Evolutionary conservation across 148 eudicot species (phyloP).

Genomic region (Rhododendron henanense): DNA sequence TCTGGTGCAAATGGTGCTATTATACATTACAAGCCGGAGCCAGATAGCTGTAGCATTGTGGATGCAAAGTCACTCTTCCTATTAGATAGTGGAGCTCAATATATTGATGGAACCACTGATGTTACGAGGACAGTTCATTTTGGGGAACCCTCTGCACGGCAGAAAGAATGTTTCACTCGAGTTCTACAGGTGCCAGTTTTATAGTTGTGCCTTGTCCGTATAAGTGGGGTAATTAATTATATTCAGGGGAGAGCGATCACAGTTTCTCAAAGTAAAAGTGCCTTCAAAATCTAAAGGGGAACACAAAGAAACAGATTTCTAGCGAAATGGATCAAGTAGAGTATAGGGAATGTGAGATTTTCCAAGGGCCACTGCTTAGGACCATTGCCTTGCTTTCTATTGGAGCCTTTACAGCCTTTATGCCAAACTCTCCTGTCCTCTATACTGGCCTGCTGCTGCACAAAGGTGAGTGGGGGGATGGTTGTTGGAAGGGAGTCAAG

Average conservation of each 20-base stretch:
- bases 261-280: neutral
- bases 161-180: conserved; percentile 91
- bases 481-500: neutral
- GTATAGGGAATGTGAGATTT: neutral
- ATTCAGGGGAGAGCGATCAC: neutral
- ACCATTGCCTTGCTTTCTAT: neutral
- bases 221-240: neutral
- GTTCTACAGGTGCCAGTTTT: conserved; percentile 73
- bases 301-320: neutral
- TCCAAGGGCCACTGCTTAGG: neutral
- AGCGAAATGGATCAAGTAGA: neutral
- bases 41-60: conserved; percentile 71
- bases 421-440: neutral
- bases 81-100: conserved; percentile 96
- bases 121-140: conserved; percentile 96
- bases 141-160: conserved; percentile 77
- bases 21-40: conserved; percentile 92
- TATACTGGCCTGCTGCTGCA: neutral
- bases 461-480: neutral
- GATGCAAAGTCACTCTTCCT: conserved; percentile 68
- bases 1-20: conserved; percentile 98
- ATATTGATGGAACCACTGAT: conserved; percentile 97
- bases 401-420: neutral
- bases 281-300: neutral
- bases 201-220: neutral